Evolutionary conservation across 2,329 filamentous ascomycete genomes (phyloP).

Genomic region (Cadophora malorum): DNA sequence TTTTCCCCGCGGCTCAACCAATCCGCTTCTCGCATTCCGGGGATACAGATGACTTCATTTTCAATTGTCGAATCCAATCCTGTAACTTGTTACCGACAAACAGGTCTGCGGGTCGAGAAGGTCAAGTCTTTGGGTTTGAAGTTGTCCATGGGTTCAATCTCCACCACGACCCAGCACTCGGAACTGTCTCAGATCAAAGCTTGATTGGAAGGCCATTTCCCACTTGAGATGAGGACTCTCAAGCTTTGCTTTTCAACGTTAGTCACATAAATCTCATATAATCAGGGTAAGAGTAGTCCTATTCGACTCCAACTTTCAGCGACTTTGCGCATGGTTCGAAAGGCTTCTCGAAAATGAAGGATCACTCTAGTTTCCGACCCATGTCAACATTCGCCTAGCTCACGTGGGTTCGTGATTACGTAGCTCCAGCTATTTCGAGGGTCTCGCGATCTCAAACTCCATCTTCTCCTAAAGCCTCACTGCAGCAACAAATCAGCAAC

Average conservation of each 20-base stretch:
- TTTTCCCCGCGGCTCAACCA: background rate
- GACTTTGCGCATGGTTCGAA: no score
- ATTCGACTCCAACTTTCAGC: no score
- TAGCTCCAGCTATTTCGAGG: background rate
- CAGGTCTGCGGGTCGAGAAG: background rate
- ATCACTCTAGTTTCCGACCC: background rate
- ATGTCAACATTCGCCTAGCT: background rate
- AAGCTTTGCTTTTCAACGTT: background rate
- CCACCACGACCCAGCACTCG: background rate
- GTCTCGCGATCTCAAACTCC: background rate
- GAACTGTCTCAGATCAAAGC: conserved; percentile 10
- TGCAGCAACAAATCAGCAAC: background rate
- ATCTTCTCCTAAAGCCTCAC: background rate
- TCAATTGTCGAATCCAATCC: background rate
- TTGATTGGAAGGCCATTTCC: background rate
- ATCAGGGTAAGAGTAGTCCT: background rate
- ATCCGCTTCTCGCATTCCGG: background rate
- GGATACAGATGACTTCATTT: background rate
- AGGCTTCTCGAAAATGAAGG: background rate
- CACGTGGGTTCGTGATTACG: conserved; percentile 13
- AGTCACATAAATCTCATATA: background rate
- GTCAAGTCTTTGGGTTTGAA: background rate
- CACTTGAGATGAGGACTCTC: background rate
- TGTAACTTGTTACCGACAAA: background rate
- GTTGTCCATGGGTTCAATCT: background rate